Conservation (phyloP, 2,329 filamentous ascomycete genomes). For the Aspergillus neoniger region DNA sequence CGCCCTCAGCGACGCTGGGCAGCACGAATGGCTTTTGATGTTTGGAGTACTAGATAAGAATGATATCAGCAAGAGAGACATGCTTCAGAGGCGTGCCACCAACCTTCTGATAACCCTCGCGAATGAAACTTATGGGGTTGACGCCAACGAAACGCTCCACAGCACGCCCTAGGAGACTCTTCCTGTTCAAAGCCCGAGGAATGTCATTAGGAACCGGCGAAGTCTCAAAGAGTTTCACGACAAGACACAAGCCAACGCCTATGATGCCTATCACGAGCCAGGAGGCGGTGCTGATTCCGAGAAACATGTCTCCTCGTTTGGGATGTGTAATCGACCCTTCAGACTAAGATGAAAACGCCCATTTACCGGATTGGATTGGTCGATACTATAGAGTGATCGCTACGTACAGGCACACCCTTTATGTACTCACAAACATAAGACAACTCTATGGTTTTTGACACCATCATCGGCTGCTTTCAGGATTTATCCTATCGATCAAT, state of each 20-base stretch:
- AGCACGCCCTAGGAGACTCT: constrained; percentile 13
- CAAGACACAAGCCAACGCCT: constrained; percentile 11
- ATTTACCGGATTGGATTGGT: not conserved
- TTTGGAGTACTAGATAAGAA: constrained; percentile 11
- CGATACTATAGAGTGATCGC: too few species aligned
- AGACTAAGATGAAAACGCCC: not conserved
- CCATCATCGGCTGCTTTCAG: not conserved
- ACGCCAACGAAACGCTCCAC: constrained; percentile 17
- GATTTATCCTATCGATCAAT: not conserved
- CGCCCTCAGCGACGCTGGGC: constrained; percentile 19
- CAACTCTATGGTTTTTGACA: not conserved
- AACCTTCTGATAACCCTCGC: constrained; percentile 18
- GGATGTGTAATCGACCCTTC: not conserved
- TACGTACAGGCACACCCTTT: too few species aligned
- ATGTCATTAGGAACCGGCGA: constrained; percentile 15
- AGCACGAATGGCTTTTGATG: constrained; percentile 17
- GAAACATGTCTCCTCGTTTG: constrained; percentile 9
- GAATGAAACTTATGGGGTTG: constrained; percentile 17
- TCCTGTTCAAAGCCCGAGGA: constrained; percentile 15
- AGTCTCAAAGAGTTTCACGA: constrained; percentile 18
- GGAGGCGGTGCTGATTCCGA: constrained; percentile 1
- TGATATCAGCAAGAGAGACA: not conserved
- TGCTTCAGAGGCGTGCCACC: not conserved
- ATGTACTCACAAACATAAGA: too few species aligned
- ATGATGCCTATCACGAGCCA: constrained; percentile 6